Evolutionary conservation across 345 rosid genomes (phyloP).

Genomic region (Cochlearia excelsa): DNA sequence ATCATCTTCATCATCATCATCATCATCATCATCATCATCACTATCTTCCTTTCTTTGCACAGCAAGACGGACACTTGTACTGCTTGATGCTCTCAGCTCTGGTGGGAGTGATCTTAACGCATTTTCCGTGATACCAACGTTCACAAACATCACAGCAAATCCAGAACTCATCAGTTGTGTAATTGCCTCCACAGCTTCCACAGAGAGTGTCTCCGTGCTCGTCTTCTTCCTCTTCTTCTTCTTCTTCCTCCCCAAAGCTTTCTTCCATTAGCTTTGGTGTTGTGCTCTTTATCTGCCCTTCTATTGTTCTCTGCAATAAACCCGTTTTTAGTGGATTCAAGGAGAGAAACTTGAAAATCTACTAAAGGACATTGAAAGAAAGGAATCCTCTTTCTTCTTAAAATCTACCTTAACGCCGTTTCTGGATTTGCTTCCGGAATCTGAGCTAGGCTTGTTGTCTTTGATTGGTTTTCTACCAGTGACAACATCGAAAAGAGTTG

Average conservation of each 20-base stretch:
- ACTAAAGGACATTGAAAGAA: not conserved
- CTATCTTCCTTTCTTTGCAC: constrained; percentile 57
- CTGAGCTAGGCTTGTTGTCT: constrained; percentile 86
- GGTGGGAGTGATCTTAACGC: constrained; percentile 75
- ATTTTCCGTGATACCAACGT: constrained; percentile 75
- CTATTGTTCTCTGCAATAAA: constrained; percentile 51
- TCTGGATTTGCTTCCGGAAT: constrained; percentile 74
- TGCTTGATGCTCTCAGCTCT: constrained; percentile 77
- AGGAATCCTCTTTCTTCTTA: not conserved
- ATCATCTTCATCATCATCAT: not conserved
- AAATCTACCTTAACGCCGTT: constrained; percentile 57
- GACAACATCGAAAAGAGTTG: constrained; percentile 90
- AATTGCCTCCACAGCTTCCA: constrained; percentile 67
- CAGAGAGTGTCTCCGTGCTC: constrained; percentile 66
- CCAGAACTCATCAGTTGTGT: constrained; percentile 46
- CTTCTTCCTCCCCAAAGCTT: constrained; percentile 49
- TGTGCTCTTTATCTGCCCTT: constrained; percentile 53
- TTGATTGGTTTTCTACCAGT: constrained; percentile 77
- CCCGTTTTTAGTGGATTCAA: not conserved
- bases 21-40: constrained; percentile 26
- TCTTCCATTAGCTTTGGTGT: constrained; percentile 49
- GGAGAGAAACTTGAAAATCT: not conserved
- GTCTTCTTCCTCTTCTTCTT: constrained; percentile 38
- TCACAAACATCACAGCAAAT: constrained; percentile 48
- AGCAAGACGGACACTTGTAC: constrained; percentile 78